Evolutionary conservation across 805 yeast species (phyloP), one percentile per base, ranked within the genome.

Genomic region (Citeromyces matritensis): DNA sequence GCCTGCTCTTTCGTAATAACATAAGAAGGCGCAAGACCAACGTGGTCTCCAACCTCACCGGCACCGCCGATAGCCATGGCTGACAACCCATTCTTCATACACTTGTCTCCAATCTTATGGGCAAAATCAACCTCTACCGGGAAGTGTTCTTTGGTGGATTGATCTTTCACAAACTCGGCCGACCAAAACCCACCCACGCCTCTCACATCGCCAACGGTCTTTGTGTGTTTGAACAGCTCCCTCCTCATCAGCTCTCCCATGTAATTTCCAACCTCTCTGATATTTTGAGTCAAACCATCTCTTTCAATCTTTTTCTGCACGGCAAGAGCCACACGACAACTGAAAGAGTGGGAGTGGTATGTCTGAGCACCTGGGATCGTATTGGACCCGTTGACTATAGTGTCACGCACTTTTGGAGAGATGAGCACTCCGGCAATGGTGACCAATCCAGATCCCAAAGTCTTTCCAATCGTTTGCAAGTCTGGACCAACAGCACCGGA

Each of bases 131-230:
- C 36, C 10, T 43, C 43, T 10, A 42, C 36, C 14, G 51, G 54
- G 41, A 65, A 64, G 28, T 63, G 57, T 39, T 64, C 67, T 39
- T 64, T 66, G 6, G 72, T 63, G 9, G 30, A 42, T 31, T 57
- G 58, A 43, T 65, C 51, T 41, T 65, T 57, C 35, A 67, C 70
- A 23, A 66, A 50, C 45, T 69, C 75, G 34, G 68, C 37, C 1
- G 67, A 59, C 65, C 73, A 64, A 51, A 69, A 69, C 7, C 68
- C 63, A 35, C 74, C 75, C 35, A 58, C 41, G 27, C 76, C 76
- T 51, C 74, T 58, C 19, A 67, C 59, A 34, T 65, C 66, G 37
- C 73, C 74, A 29, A 60, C 61, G 53, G 49, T 38, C 33, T 50
- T 46, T 17, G 21, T 17, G 28, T 49, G 39, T 9, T 40, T 44